Percentiles rank a stretch among this genome's conserved stretches.
These are phyloP conservation scores for Pseudogymnoascus sp. DNA, from an alignment of 2,329 filamentous ascomycete genomes.

Conservation along the genomic window DNA sequence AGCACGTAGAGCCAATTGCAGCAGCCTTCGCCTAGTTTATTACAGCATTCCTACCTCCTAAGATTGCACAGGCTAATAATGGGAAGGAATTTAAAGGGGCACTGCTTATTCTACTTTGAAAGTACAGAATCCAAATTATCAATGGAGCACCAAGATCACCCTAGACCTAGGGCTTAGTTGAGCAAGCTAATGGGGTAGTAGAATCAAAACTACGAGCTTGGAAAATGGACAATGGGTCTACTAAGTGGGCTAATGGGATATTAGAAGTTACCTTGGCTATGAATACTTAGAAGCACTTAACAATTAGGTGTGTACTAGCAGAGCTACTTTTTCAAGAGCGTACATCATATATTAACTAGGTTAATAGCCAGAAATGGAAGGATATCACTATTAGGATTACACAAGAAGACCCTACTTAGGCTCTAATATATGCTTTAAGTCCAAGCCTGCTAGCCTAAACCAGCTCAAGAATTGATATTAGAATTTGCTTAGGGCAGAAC, in stretches of 20 bases:
- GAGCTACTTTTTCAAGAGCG: too few species aligned
- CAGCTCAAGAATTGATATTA: too few species aligned
- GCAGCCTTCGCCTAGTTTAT: too few species aligned
- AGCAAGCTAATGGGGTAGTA: conserved; percentile 18
- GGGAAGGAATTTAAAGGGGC: too few species aligned
- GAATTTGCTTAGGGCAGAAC: too few species aligned
- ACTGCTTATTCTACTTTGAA: conserved; percentile 15
- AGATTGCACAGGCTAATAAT: conserved; percentile 18
- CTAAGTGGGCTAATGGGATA: conserved; percentile 7
- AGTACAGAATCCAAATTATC: conserved; percentile 15
- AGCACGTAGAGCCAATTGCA: too few species aligned
- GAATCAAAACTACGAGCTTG: conserved; percentile 14
- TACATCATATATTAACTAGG: too few species aligned
- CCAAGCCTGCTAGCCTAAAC: too few species aligned
- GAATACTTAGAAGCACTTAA: conserved; percentile 11
- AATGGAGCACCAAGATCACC: conserved; percentile 14
- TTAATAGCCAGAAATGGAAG: too few species aligned
- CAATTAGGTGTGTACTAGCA: not conserved
- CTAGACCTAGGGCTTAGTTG: conserved; percentile 17
- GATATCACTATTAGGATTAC: too few species aligned
- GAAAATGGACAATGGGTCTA: conserved; percentile 12
- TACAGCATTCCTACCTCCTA: not conserved
- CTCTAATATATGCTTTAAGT: too few species aligned
- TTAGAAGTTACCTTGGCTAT: conserved; percentile 8
- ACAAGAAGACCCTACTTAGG: too few species aligned